Evolutionary conservation across 345 rosid genomes (phyloP), one percentile per base, ranked within the genome.

Genomic region (Noccaea bulbosa): DNA sequence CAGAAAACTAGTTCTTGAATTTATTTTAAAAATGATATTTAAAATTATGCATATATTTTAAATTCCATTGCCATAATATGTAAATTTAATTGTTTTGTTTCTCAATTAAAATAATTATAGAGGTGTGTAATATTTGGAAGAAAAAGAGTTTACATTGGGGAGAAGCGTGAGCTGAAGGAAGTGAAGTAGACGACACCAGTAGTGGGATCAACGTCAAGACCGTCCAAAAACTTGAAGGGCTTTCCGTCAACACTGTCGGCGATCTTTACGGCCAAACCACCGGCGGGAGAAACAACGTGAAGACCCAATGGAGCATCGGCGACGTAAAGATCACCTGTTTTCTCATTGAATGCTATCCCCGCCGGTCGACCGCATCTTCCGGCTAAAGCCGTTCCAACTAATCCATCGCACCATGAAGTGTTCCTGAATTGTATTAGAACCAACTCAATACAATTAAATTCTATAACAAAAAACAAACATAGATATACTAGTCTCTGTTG

Each of bases 301-400:
- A 84, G 70, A 12, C 86, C 86, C 47, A 67, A 68, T 20, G 78
- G 84, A 24, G 86, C 86, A 72, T 85, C 86, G 5, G 82, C 80
- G 5, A 81, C 69, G 66, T 74, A 82, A 8, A 85, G 67, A 64
- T 82, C 67, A 35, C 78, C 82, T 35, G 70, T 79, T 8, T 57
- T 33, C 51, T 41, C 53, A 37, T 74, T 39, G 45, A 84, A 71
- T 2, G 68, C 66, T 55, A 82, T 53, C 1, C 88, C 88, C 4
- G 83, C 69, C 2, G 88, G 84, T 58, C 83, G 60, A 7, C 83
- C 88, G 34, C 82, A 84, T 6, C 2, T 62, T 27, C 69, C 70
- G 10, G 74, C 79, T 43, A 75, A 69, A 22, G 60, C 69, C 7
- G 70, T 75, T 72, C 79, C 85, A 15, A n/a, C 4, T 5, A 5